phyloP scores from a whole-genome alignment of 2,329 filamentous ascomycete genomes.

The Neurospora sp. region DNA sequence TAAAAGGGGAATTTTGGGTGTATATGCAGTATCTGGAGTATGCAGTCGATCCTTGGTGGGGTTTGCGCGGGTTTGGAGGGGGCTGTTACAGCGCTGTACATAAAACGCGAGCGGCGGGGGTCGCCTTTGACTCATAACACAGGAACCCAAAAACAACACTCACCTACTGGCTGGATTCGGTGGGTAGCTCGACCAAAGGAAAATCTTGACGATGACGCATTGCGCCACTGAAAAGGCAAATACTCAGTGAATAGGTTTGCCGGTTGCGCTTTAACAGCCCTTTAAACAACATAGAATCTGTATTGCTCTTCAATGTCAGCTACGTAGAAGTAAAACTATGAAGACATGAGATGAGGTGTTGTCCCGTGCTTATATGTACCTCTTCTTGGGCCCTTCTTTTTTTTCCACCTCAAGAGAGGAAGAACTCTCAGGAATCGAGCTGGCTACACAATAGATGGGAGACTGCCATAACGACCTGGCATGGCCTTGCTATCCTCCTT shows the following conservation, averaged over 20 bases:
- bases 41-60: not conserved
- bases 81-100: not conserved
- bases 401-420: not conserved
- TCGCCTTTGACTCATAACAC: not conserved
- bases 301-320: not conserved
- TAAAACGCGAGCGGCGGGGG: not conserved
- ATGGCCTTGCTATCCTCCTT: not conserved
- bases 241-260: not conserved
- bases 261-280: not conserved
- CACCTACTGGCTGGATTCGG: not conserved
- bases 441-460: not conserved
- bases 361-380: not conserved
- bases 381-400: not conserved
- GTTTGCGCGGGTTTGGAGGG: not conserved
- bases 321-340: not conserved
- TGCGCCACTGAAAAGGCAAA: not conserved
- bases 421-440: not conserved
- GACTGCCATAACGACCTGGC: not conserved
- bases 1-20: too few species aligned
- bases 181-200: not conserved
- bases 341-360: not conserved
- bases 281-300: not conserved
- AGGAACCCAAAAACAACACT: not conserved
- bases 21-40: too few species aligned
- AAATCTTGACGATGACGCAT: not conserved